Base-by-base conservation (phyloP, 805 yeast species). In the Saturnispora bothae region DNA sequence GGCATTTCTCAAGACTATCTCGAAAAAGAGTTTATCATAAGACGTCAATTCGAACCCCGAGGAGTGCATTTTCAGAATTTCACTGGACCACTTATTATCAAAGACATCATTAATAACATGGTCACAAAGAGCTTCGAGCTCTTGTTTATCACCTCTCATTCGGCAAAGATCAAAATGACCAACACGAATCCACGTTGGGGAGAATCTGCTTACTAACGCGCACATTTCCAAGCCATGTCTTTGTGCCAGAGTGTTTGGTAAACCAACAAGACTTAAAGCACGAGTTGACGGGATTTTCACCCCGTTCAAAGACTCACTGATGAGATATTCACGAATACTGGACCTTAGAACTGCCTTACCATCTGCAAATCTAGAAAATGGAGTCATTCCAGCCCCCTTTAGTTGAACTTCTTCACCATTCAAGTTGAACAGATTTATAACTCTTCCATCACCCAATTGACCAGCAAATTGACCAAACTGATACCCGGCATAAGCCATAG, bases 381-480 rank as follows among this genome's bases (percentile, higher is more conserved):
- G 96, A 0, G 97, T 89, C 47, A 72, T 64, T 0, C 98, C 98
- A 3, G 92, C 76, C 0, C 98, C 98, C 61, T 89, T 89, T 45
- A 89, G 60, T 60, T 89, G 97, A 2, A 89, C 47, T 45, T 79
- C 89, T 49, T 68, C 78, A 26, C 59, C 55, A 19, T 51, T 48
- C 0, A 80, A 59, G 46, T 83, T 89, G 60, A 89, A 88, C 32
- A 89, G 60, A 50, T 82, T 84, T 5, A 78, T 71, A 2, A 85
- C 96, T 43, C 98, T 64, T 1, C 98, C 98, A 56, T 89, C 98
- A 5, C 98, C 98, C 44, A 89, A 63, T 57, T 92, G 98, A 2
- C 97, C 97, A 0, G 96, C 96, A 73, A 89, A 89, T 46, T 73
- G 75, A 3, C 98, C 97, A 64, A 92, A 89, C 53, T 89, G 98